Evolutionary conservation across 2,329 filamentous ascomycete species (phyloP).

Genomic region (Didymosphaeria variabile): DNA sequence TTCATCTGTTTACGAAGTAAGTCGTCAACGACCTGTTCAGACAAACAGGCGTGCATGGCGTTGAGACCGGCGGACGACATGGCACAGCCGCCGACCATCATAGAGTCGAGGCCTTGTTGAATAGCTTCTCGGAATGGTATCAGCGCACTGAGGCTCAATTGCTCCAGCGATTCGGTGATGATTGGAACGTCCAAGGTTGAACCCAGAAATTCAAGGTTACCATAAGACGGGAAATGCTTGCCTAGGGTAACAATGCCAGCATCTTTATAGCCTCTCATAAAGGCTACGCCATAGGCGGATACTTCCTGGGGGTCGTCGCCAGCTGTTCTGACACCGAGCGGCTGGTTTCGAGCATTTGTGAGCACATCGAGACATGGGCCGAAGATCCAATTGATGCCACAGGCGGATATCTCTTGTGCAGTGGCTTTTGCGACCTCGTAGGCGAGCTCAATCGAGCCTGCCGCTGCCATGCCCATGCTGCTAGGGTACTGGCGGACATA

Average conservation of each 20-base stretch:
- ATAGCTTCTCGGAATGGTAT: slow-evolving; percentile 94
- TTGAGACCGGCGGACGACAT: slow-evolving; percentile 93
- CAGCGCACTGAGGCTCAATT: slow-evolving; percentile 88
- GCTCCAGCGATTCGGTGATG: slow-evolving; percentile 93
- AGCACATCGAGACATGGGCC: slow-evolving; percentile 93
- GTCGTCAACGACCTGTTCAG: slow-evolving; percentile 91
- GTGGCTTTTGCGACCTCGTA: slow-evolving; percentile 93
- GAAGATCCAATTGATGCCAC: slow-evolving; percentile 95
- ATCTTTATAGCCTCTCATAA: slow-evolving; percentile 91
- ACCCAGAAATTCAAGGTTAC: slow-evolving; percentile 91
- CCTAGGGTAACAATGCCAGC: slow-evolving; percentile 89
- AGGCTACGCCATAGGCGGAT: slow-evolving; percentile 88
- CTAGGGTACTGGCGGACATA: slow-evolving; percentile 97
- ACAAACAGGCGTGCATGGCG: slow-evolving; percentile 93
- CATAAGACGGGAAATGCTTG: slow-evolving; percentile 97
- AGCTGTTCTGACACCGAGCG: slow-evolving; percentile 85
- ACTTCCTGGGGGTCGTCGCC: slow-evolving; percentile 96
- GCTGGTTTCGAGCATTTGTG: slow-evolving; percentile 91
- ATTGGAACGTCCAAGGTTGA: slow-evolving; percentile 92
- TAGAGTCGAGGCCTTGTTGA: slow-evolving; percentile 83
- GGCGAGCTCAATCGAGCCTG: slow-evolving; percentile 82
- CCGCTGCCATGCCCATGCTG: slow-evolving; percentile 95
- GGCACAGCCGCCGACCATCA: slow-evolving; percentile 95
- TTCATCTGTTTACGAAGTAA: slow-evolving; percentile 86
- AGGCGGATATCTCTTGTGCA: slow-evolving; percentile 88